A percentile compares a stretch with the other conserved stretches of the same genome.
Evolutionary conservation across 2,329 filamentous ascomycete species (phyloP).

Genomic region (Fusarium poae): DNA sequence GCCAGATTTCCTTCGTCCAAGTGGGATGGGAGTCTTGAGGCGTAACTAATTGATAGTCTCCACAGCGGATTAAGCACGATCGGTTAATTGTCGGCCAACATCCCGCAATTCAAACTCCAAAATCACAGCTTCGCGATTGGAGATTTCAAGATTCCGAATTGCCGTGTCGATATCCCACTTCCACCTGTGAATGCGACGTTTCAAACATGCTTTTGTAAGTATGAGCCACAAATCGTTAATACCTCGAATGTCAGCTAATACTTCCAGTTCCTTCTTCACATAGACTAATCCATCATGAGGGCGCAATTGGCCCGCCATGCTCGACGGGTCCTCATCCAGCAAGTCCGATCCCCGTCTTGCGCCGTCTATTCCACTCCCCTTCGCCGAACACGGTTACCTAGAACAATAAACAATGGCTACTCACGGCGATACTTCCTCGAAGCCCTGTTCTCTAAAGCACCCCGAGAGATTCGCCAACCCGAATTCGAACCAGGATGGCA

Average conservation of each 20-base stretch:
- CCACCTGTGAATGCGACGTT: conserved; percentile 28
- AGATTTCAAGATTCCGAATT: conserved; percentile 40
- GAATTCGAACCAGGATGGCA: conserved; percentile 78
- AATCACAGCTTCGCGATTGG: conserved; percentile 43
- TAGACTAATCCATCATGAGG: conserved; percentile 58
- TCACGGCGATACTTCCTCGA: conserved; percentile 66
- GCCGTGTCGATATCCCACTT: conserved; percentile 21
- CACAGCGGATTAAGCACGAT: background rate
- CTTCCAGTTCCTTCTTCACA: conserved; percentile 40
- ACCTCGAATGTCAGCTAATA: conserved; percentile 19
- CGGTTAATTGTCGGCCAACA: conserved; percentile 45
- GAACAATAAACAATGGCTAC: conserved; percentile 39
- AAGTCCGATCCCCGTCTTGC: conserved; percentile 53
- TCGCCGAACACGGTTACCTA: conserved; percentile 48
- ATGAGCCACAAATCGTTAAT: background rate
- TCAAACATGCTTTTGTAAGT: conserved; percentile 49
- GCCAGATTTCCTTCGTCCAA: background rate
- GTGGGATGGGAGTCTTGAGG: background rate
- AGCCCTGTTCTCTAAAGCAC: conserved; percentile 70
- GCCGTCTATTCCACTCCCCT: conserved; percentile 50
- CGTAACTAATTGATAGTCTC: background rate
- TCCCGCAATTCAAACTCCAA: conserved; percentile 43
- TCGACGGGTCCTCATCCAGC: conserved; percentile 56
- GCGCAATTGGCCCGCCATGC: conserved; percentile 61
- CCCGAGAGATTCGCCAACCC: conserved; percentile 70